Evolutionary conservation across 2,329 filamentous ascomycete genomes (phyloP).

Genomic region (Talaromyces verruculosus): DNA sequence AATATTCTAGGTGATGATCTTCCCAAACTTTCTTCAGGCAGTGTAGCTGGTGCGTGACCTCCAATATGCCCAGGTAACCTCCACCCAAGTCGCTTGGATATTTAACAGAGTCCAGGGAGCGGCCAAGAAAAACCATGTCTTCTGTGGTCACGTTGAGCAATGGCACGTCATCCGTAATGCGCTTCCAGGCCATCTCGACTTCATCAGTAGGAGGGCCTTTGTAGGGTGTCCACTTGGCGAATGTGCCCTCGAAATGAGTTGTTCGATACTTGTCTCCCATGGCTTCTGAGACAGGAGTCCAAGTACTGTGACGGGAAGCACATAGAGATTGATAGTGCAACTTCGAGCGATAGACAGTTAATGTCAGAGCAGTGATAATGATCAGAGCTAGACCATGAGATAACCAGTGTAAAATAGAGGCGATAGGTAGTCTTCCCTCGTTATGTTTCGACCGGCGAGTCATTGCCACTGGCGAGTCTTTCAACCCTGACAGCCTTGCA

Average conservation of each 20-base stretch:
- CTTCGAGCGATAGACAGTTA: not conserved
- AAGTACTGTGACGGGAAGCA: not conserved
- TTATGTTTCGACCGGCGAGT: not conserved
- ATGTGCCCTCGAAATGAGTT: constrained; percentile 5
- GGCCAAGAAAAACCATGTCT: not conserved
- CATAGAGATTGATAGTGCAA: not conserved
- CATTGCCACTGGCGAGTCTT: not conserved
- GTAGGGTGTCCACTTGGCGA: constrained; percentile 7
- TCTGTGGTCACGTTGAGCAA: constrained; percentile 8
- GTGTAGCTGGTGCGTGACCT: constrained; percentile 16
- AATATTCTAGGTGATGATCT: constrained; percentile 11
- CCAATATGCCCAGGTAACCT: constrained; percentile 8
- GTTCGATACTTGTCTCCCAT: not conserved
- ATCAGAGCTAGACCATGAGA: not conserved
- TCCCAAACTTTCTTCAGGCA: constrained; percentile 14
- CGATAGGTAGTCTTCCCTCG: not conserved
- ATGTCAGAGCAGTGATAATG: not conserved
- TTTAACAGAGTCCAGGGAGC: not conserved
- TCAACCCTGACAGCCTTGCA: not conserved
- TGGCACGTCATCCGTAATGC: not conserved
- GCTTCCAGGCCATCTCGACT: constrained; percentile 14
- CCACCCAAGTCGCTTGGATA: not conserved
- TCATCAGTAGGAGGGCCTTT: constrained; percentile 11
- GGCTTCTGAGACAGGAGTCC: not conserved
- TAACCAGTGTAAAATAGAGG: constrained; percentile 9